Base-by-base conservation (phyloP, 176 grass and related monocot genomes). In the Poa annua region DNA sequence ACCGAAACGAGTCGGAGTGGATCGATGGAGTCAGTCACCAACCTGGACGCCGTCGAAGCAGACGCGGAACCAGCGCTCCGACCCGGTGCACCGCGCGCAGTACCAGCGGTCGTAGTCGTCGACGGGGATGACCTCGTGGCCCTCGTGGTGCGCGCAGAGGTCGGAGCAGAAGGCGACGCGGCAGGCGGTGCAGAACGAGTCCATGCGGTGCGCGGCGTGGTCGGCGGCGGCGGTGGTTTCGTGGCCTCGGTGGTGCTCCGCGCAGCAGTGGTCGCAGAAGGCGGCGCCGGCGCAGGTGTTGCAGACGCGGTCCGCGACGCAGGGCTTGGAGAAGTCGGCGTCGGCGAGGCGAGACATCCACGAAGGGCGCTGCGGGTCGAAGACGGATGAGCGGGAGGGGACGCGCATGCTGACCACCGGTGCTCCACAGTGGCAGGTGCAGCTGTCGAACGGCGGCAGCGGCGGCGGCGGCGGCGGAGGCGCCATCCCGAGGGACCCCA, bases 181-280 rank as follows among this genome's bases (percentile, higher is more conserved):
- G 59, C 77, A 79, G 57, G 4, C 39, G 77, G 19, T 49, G 77
- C 59, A 79, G 77, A 79, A 79, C 24, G 77, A 64, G 41, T 64
- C 77, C 41, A 15, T 29, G 24, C 16, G 39, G 56, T 47, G 21
- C 22, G 25, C 56, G 36, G 22, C 8, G 34, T 48, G 12, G 45
- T 48, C 21, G 36, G 14, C 2, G 57, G 57, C 16, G 57, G 38
- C 9, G 29, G 10, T 1, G 77, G 39, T 48, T 24, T 45, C 39
- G 41, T 79, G 77, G 59, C 59, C 59, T 1, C 3, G 57, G 77
- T 79, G 76, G 57, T 79, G 77, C 8, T 47, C 77, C 57, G 1
- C 59, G 59, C 77, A 79, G 59, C 77, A 79, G 77, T 65, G 77
- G 3, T 6, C 57, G 77, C 76, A 79, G 76, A 79, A 79, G 56